A percentile compares a stretch with the other conserved stretches of the same genome.
Evolutionary conservation across 371 early-diverging fungal genomes (phyloP).

Genomic region (Gilbertella persicaria): DNA sequence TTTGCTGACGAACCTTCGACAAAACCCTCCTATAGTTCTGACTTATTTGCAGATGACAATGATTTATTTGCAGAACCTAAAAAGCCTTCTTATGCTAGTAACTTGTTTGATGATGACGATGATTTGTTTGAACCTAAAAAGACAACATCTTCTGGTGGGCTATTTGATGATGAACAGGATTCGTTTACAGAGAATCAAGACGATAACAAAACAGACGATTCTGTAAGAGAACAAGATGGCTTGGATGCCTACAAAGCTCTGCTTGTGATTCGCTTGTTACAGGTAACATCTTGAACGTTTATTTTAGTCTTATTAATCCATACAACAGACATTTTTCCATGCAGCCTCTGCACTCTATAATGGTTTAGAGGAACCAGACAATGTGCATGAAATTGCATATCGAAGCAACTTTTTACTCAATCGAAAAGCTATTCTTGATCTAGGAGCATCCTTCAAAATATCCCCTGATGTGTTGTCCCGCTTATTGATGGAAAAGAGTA

Average conservation of each 20-base stretch:
- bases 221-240: slow-evolving; percentile 20
- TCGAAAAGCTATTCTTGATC: slow-evolving; percentile 27
- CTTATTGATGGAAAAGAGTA: slow-evolving; percentile 56
- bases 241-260: slow-evolving; percentile 41
- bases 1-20: slow-evolving; percentile 21
- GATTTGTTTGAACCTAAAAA: slow-evolving; percentile 29
- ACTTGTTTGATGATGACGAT: slow-evolving; percentile 29
- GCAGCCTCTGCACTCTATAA: slow-evolving; percentile 37
- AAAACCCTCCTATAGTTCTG: slow-evolving; percentile 22
- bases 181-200: background rate
- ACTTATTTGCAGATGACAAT: slow-evolving; percentile 31
- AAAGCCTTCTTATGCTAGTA: slow-evolving; percentile 18
- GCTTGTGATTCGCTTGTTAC: slow-evolving; percentile 42
- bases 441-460: slow-evolving; percentile 38
- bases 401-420: slow-evolving; percentile 20
- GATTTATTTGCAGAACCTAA: slow-evolving; percentile 20
- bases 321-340: slow-evolving; percentile 39
- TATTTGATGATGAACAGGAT: slow-evolving; percentile 23
- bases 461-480: slow-evolving; percentile 23
- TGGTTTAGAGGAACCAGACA: slow-evolving; percentile 10
- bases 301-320: background rate
- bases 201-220: background rate
- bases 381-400: slow-evolving; percentile 11
- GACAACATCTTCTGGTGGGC: slow-evolving; percentile 1
- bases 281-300: slow-evolving; percentile 24